Evolutionary conservation across 1,139 yeast species (phyloP).

Genomic region (Pichia sp.): DNA sequence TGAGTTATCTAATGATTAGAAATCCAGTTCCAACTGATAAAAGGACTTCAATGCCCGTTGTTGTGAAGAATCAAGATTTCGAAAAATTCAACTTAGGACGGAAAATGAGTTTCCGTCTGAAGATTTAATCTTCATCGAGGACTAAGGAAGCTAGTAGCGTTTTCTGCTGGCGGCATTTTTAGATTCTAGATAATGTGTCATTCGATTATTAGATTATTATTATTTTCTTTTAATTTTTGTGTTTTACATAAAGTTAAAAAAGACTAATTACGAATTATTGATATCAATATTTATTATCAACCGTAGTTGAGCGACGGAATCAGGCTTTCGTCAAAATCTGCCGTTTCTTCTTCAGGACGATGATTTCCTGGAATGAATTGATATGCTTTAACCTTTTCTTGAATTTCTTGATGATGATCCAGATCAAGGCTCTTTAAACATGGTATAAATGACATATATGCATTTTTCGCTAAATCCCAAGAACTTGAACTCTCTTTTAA

Average conservation of each 20-base stretch:
- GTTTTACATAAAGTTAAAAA: too few species aligned
- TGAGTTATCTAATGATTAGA: too few species aligned
- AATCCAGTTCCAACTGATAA: not conserved
- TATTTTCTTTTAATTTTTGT: too few species aligned
- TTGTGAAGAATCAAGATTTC: too few species aligned
- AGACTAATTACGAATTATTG: not conserved
- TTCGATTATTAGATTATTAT: too few species aligned
- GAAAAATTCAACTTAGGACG: too few species aligned
- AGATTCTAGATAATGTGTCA: too few species aligned
- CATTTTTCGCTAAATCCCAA: conserved; percentile 6
- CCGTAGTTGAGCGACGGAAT: conserved; percentile 6
- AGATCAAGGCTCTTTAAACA: not conserved
- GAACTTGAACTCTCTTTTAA: conserved; percentile 2
- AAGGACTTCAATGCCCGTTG: not conserved
- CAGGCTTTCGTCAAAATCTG: conserved; percentile 6
- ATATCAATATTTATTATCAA: not conserved
- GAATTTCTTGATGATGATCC: not conserved
- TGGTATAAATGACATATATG: conserved; percentile 1
- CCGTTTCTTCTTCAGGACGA: not conserved
- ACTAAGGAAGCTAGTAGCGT: too few species aligned
- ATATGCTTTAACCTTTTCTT: not conserved
- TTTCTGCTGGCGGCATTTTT: too few species aligned
- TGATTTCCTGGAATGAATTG: not conserved
- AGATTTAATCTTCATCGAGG: too few species aligned
- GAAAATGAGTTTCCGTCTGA: not conserved